Evolutionary conservation across 2,329 filamentous ascomycete genomes (phyloP), one percentile per base, ranked within the genome.

Genomic region (Phyllosticta citrichinensis): DNA sequence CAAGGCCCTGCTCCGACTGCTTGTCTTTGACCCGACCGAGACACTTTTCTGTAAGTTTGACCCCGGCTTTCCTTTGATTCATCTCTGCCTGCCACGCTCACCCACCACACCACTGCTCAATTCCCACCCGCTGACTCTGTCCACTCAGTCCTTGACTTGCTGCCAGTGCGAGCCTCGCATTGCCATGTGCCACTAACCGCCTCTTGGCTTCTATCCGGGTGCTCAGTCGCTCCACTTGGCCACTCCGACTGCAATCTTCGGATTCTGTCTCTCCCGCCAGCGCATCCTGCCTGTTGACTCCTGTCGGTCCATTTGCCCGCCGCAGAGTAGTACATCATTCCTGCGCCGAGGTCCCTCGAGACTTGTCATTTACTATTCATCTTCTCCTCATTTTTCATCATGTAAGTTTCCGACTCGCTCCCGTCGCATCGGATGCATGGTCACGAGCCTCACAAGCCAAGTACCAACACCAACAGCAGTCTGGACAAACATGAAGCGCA

Each of bases 401-500:
- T 47, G 40, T 47, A 47, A 47, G 40, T 47, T 8, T 47, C 40
- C 40, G 40, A 47, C 40, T 47, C 40, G 40, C 40, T n/a, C 58
- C 58, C 52, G 52, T 55, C 58, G 58, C 53, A 35, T 35, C 47
- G 22, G 47, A 56, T 61, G 25, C 22, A 27, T 33, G 58, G 58
- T 61, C 58, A 52, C 58, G 33, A 33, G 50, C 52, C 33, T 47
- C 6, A 17, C 40, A 47, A 50, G n/a, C 20, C 40, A 20, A 47
- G 50, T 60, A 55, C 50, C 54, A 61, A 22, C 54, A 47, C 17
- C 54, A 24, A 40, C 55, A n/a, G 19, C 50, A 61, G 59, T 8
- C 54, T 19, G 27, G 14, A 19, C 58, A n/a, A 56, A 53, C 55
- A 62, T 62, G 60, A 55, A 55, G 60, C 60, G 60, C 51, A 62